Base-by-base conservation (phyloP, 345 rosid genomes). In the Bruguiera gymnorhiza region DNA sequence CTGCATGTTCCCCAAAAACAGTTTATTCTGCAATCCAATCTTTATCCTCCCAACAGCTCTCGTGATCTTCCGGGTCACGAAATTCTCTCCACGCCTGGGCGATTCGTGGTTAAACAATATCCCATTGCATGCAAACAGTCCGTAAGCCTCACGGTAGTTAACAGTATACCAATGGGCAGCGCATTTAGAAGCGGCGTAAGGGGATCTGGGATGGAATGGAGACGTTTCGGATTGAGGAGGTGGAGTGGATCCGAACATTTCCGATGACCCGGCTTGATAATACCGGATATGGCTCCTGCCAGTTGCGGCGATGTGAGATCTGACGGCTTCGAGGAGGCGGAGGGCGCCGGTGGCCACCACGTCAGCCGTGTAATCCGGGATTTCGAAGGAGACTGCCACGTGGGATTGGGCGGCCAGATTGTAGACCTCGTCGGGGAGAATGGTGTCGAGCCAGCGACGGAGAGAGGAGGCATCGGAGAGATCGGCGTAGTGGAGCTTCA, bases 121-220 rank as follows among this genome's bases (percentile, higher is more conserved):
- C 8, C 98, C 98, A 19, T 94, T 94, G 70, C 98, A 94, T 0
- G 98, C 98, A 68, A 48, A 94, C 32, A 94, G 53, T 19, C 96
- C 97, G 32, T 91, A 94, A 0, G 98, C 97, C 66, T 94, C 97
- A 0, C 98, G 75, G 86, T 94, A 91, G 77, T 94, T 94, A 11
- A 94, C 98, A 0, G 97, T 89, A 86, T 94, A 94, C 98, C 98
- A 94, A 67, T 91, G 98, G 27, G 97, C 98, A 0, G 98, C 97
- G 73, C 87, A 83, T 73, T 94, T 94, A 24, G 98, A 88, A 2
- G 87, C 98, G 1, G 97, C 98, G 79, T 94, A 94, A 4, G 98
- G 98, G 64, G 98, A 94, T 78, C 98, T 83, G 8, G 98, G 98
- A 57, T 94, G 98, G 74, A 94, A 94, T 3, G 97, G 96, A 3